A percentile compares a stretch with the other conserved stretches of the same genome.
phyloP scores from a whole-genome alignment of 192 early-diverging fungal species.

The Backusella parvicylindrica region DNA sequence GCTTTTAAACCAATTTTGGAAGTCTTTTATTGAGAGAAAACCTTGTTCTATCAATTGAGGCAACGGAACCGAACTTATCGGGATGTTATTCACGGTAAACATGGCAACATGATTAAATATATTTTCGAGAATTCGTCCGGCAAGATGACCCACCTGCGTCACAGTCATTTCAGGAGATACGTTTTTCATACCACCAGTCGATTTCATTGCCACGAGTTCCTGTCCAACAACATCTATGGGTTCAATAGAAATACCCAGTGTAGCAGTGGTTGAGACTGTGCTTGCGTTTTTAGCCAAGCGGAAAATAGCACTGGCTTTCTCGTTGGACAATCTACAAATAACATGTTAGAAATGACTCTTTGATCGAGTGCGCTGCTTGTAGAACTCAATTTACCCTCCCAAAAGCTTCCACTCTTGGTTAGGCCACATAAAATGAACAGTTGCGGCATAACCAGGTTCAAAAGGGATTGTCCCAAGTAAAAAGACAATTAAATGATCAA shows the following conservation, averaged over 20 bases:
- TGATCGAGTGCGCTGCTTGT: not conserved
- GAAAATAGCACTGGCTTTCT: constrained; percentile 83
- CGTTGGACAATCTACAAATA: constrained; percentile 59
- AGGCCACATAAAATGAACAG: constrained; percentile 91
- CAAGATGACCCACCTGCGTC: constrained; percentile 50
- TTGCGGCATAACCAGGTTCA: constrained; percentile 88
- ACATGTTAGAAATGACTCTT: not conserved
- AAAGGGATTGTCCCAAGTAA: constrained; percentile 83
- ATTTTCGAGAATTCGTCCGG: constrained; percentile 59
- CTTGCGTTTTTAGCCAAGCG: constrained; percentile 37
- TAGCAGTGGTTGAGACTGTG: constrained; percentile 40
- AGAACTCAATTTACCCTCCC: constrained; percentile 46
- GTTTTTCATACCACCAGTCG: not conserved
- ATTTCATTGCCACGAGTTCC: constrained; percentile 37
- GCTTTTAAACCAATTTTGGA: constrained; percentile 79
- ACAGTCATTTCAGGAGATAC: constrained; percentile 9
- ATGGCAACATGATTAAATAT: constrained; percentile 76
- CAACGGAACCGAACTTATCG: constrained; percentile 47
- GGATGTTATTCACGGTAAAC: constrained; percentile 53
- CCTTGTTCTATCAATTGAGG: constrained; percentile 43
- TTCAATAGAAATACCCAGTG: constrained; percentile 92
- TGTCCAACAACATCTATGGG: constrained; percentile 68
- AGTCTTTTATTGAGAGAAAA: constrained; percentile 61
- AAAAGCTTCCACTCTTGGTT: constrained; percentile 73
- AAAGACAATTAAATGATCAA: constrained; percentile 96